Base-by-base conservation (phyloP, 1,284 basidiomycete species). In the Exobasidium cylindrosporum region DNA sequence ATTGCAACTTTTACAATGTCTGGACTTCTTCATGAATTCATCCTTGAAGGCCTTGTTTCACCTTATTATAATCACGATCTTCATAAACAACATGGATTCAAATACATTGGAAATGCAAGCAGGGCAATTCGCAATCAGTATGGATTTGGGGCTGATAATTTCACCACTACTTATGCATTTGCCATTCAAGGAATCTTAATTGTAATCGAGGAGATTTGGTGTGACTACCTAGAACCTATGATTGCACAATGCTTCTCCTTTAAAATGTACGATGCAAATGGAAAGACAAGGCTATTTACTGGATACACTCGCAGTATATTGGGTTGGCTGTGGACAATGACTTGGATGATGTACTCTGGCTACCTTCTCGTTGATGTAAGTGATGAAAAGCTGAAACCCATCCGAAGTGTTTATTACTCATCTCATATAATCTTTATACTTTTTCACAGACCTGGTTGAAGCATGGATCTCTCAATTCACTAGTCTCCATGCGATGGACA, bases 11-110 rank as follows among this genome's bases (percentile, higher is more conserved):
- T 55, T 29, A 14, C 32, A 21, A 14, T 55, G 17, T 30, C 24
- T 35, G 53, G 53, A n/a, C 29, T 55, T 11, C n/a, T 26, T 26
- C 53, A 55, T 28, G 53, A 55, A 28, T 24, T 55, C 6, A 44
- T 21, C 28, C 32, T 55, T 21, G 47, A 50, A 23, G 47, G 47
- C 26, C 26, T 24, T 21, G n/a, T 50, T 4, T 13, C 21, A 6
- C 47, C n/a, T 4, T 24, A 21, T 28, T 28, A 50, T 24, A 14
- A 50, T 13, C 17, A 24, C 14, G 4, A 21, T 14, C 26, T 28
- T 4, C n/a, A 50, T 4, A 24, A 4, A 21, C 47, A 28, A 24
- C 47, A 50, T 14, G 47, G 47, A 40, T 17, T 40, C 10, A 40
- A 17, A 40, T 40, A 40, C 35, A 7, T 40, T 13, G 21, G n/a